Evolutionary conservation across 2,329 filamentous ascomycete genomes (phyloP).

Genomic region (Pseudocercospora vitis): DNA sequence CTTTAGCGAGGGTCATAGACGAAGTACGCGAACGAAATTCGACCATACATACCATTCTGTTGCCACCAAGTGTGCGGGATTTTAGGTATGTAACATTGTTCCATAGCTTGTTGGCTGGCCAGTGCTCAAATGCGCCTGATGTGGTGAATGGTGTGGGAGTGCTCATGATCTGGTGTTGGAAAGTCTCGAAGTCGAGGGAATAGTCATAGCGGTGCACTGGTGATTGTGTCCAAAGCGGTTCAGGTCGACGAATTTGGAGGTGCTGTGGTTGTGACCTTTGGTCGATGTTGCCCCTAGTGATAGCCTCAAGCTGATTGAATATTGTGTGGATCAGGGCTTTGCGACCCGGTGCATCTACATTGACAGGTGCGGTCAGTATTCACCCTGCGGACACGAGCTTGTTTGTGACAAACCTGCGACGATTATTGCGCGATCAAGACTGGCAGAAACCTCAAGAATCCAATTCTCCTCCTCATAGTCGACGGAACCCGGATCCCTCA

Average conservation of each 20-base stretch:
- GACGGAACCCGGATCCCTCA: slow-evolving; percentile 4
- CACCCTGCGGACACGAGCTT: too few species aligned
- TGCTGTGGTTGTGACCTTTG: neutral
- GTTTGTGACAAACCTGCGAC: too few species aligned
- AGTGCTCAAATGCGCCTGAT: slow-evolving; percentile 62
- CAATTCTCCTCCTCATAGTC: neutral
- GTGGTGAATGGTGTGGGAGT: slow-evolving; percentile 64
- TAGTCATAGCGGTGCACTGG: slow-evolving; percentile 16
- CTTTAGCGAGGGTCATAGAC: too few species aligned
- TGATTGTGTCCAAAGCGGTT: slow-evolving; percentile 9
- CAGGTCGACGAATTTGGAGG: slow-evolving; percentile 20
- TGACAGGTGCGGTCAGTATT: too few species aligned
- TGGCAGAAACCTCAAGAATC: slow-evolving; percentile 54
- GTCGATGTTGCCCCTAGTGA: slow-evolving; percentile 13
- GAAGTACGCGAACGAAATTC: too few species aligned
- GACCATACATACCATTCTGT: slow-evolving; percentile 69
- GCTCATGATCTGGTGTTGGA: slow-evolving; percentile 33
- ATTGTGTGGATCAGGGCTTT: slow-evolving; percentile 51
- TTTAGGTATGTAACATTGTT: slow-evolving; percentile 70
- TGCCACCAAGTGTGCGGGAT: slow-evolving; percentile 69
- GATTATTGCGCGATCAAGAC: slow-evolving; percentile 75
- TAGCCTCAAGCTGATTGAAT: slow-evolving; percentile 51
- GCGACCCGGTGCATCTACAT: slow-evolving; percentile 59
- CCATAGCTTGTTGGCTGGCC: slow-evolving; percentile 83
- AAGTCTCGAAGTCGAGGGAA: slow-evolving; percentile 28